Conservation (phyloP, 1,284 basidiomycete genomes). For the Ustilago crameri region DNA sequence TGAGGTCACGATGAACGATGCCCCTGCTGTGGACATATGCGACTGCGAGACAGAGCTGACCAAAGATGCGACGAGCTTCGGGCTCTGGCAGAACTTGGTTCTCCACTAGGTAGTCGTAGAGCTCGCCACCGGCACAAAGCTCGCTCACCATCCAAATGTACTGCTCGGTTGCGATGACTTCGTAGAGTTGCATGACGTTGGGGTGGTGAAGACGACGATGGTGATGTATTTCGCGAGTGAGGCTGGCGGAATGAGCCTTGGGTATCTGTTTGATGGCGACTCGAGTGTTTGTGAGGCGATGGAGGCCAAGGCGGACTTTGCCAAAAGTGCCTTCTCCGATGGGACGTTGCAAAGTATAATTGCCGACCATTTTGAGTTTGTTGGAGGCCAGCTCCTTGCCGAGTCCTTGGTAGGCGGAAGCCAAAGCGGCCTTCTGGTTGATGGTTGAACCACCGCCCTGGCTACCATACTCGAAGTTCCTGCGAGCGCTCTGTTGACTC, state of each 20-base stretch:
- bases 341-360: constrained; percentile 92
- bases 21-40: constrained; percentile 69
- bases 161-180: constrained; percentile 94
- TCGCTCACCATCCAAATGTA: constrained; percentile 97
- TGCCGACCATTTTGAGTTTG: constrained; percentile 89
- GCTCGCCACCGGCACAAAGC: constrained; percentile 86
- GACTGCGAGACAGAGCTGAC: constrained; percentile 69
- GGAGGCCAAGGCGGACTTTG: constrained; percentile 90
- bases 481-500: constrained; percentile 30
- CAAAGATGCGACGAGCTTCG: constrained; percentile 69
- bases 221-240: constrained; percentile 97
- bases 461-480: constrained; percentile 23
- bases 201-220: constrained; percentile 96
- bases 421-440: constrained; percentile 71
- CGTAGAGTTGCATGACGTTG: constrained; percentile 92
- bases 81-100: constrained; percentile 64
- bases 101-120: constrained; percentile 71
- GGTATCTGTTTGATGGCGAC: constrained; percentile 97
- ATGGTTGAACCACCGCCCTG: constrained; percentile 38
- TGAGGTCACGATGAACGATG: constrained; percentile 70
- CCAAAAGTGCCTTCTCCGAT: constrained; percentile 95
- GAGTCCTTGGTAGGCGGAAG: constrained; percentile 94
- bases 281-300: constrained; percentile 77
- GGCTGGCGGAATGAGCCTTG: constrained; percentile 77
- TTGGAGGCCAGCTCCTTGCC: constrained; percentile 90